Evolutionary conservation across 768 basidiomycete genomes (phyloP), one percentile per base, ranked within the genome.

Genomic region (Amanita fuliginea): DNA sequence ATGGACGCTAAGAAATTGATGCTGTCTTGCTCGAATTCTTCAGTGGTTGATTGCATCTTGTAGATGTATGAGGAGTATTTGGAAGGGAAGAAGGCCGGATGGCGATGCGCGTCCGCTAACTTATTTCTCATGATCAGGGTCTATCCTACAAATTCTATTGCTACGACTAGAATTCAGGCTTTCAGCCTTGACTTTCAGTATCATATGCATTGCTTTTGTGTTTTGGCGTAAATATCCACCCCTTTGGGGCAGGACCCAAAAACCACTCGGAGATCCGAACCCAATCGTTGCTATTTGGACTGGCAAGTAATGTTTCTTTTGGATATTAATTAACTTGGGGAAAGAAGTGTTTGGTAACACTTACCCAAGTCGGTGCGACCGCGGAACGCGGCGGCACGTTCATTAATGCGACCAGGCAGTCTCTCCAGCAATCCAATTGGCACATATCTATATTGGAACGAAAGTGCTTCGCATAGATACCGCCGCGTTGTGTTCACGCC

Each of bases 231-330:
- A 96, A 98, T 6, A 68, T 67, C 82, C 89, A 95, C 3, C 76
- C 69, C 52, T 87, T 86, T 1, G 90, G 93, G 1, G 80, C 77
- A 50, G 84, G 84, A 1, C 94, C 95, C 21, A 97, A 68, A 68
- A 96, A 96, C 86, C 95, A 93, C 66, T 94, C 90, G 1, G 87
- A 86, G 41, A 99, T 81, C 67, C 81, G 88, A 36, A 94, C 86
- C 93, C 93, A 95, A 60, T 94, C 89, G 34, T 73, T 69, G 60
- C 86, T 83, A 59, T 88, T 76, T 2, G 74, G 71, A 57, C 88
- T 91, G 3, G 89, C 80, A 4, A 95, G 71, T 5, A 95, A 69
- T 0, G 88, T 90, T 73, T 94, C 90, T 92, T 55, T 19, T 36
- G 35, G 3, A 16, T 46, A 13, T 58, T 26, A 22, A 47, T 40